Percentiles rank a stretch among this genome's conserved stretches.
Evolutionary conservation across 805 yeast genomes (phyloP).

Genomic region (Candida parachauliodes): DNA sequence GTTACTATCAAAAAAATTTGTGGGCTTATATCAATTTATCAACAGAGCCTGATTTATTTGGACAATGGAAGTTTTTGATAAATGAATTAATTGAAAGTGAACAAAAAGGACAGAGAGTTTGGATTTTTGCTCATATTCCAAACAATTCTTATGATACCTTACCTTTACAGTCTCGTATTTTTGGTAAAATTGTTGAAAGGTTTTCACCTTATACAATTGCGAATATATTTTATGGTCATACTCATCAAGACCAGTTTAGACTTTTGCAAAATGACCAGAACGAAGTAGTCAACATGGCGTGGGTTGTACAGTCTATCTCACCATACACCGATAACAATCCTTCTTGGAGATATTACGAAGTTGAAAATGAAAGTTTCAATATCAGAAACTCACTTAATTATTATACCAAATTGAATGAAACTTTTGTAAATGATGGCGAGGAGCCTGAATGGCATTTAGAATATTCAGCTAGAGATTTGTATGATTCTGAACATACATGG

Average conservation of each 20-base stretch:
- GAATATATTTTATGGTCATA: slow-evolving; percentile 67
- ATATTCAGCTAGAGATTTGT: slow-evolving; percentile 60
- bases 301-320: slow-evolving; percentile 65
- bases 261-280: slow-evolving; percentile 43
- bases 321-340: slow-evolving; percentile 61
- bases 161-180: slow-evolving; percentile 56
- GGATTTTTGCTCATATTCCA: slow-evolving; percentile 71
- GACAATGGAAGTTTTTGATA: slow-evolving; percentile 56
- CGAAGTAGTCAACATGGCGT: slow-evolving; percentile 51
- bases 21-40: slow-evolving; percentile 50
- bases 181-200: slow-evolving; percentile 56
- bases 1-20: slow-evolving; percentile 59
- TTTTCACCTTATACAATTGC: slow-evolving; percentile 68
- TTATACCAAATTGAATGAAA: slow-evolving; percentile 56
- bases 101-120: slow-evolving; percentile 54
- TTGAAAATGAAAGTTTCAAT: slow-evolving; percentile 57
- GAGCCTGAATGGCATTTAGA: slow-evolving; percentile 62
- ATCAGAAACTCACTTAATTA: slow-evolving; percentile 57
- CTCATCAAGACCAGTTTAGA: slow-evolving; percentile 66
- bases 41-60: slow-evolving; percentile 55
- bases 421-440: slow-evolving; percentile 46
- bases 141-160: slow-evolving; percentile 48
- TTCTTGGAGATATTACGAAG: slow-evolving; percentile 67
- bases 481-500: slow-evolving; percentile 51
- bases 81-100: slow-evolving; percentile 61